Base-by-base conservation (phyloP, 257 asterid genomes). In the Linderniella brevidens region DNA sequence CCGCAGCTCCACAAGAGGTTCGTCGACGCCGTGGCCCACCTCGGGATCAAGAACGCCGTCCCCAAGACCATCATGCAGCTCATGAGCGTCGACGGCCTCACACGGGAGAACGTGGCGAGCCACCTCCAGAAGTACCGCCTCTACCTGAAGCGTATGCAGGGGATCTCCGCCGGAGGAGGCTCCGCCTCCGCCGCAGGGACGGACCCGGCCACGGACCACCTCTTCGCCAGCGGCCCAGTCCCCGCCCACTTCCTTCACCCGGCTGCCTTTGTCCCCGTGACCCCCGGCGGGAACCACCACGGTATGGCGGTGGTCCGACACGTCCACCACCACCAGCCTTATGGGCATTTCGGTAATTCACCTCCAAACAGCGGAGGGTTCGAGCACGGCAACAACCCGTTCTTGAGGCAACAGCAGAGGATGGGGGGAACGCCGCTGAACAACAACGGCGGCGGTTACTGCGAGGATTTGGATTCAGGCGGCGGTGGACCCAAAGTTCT, bases 211-310 rank as follows among this genome's bases (percentile, higher is more conserved):
- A 76, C 64, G 17, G 82, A 74, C 57, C 82, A 59, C 40, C 56
- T 79, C 59, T 79, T 80, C 46, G 93, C 83, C 2, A 78, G 81
- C 67, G 71, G 92, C 0, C 92, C 92, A 0, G 87, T 82, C 7
- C 87, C 94, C 0, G 58, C 88, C 0, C 93, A 73, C 63, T 82
- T 83, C 52, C 61, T 79, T 62, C 82, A 73, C n/a, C 92, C 70
- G 7, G 46, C 74, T 71, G 19, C 74, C 83, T 0, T 69, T 65
- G 39, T 57, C 68, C 8, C 56, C 74, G 16, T 35, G n/a, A n/a
- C n/a, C 75, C 15, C 35, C 68, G 37, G 58, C 71, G 72, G 78
- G 47, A 74, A 65, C 39, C 86, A 74, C 68, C 85, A 74, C 52
- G 80, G 58, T 53, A 55, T 63, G 66, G 74, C 66, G 48, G 84